A percentile compares a stretch with the other conserved stretches of the same genome.
Evolutionary conservation across 768 basidiomycete species (phyloP).

Genomic region (Daedaleopsis sinensis): DNA sequence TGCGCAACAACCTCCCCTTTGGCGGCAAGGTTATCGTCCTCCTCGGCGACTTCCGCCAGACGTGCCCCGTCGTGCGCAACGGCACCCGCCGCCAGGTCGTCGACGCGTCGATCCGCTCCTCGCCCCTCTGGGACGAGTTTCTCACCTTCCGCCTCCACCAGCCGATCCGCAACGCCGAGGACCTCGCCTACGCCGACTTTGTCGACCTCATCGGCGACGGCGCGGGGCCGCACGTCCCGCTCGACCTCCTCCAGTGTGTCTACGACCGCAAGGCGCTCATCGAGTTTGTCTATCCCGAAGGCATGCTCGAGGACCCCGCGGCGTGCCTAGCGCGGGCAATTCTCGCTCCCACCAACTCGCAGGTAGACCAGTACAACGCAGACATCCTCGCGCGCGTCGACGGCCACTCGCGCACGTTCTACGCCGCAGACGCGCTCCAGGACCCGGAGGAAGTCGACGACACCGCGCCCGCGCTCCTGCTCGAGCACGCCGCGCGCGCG

Average conservation of each 20-base stretch:
- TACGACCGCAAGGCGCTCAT: constrained; percentile 24
- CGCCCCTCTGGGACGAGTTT: constrained; percentile 38
- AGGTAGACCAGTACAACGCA: constrained; percentile 40
- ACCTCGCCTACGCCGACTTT: constrained; percentile 38
- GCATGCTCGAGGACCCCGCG: constrained; percentile 28
- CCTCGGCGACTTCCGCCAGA: constrained; percentile 45
- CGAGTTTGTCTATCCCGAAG: constrained; percentile 32
- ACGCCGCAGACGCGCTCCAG: constrained; percentile 29
- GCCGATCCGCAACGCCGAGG: constrained; percentile 42
- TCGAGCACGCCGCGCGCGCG: constrained; percentile 26
- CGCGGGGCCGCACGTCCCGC: constrained; percentile 25
- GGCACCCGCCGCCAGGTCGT: constrained; percentile 34
- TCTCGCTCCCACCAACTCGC: constrained; percentile 40
- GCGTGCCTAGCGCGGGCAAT: constrained; percentile 35
- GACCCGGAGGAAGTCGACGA: constrained; percentile 22
- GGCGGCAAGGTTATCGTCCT: constrained; percentile 41
- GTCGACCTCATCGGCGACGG: constrained; percentile 44
- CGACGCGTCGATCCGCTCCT: constrained; percentile 40
- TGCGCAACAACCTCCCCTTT: constrained; percentile 35
- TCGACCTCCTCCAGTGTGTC: constrained; percentile 27
- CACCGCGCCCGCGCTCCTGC: constrained; percentile 22
- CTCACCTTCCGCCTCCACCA: constrained; percentile 28
- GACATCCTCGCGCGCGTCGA: constrained; percentile 31
- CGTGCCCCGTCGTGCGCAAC: constrained; percentile 39
- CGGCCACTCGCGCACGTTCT: constrained; percentile 29